Percentiles rank a stretch among this genome's conserved stretches.
Conservation (phyloP, 768 basidiomycete species). For the Termitomyces heimii region DNA sequence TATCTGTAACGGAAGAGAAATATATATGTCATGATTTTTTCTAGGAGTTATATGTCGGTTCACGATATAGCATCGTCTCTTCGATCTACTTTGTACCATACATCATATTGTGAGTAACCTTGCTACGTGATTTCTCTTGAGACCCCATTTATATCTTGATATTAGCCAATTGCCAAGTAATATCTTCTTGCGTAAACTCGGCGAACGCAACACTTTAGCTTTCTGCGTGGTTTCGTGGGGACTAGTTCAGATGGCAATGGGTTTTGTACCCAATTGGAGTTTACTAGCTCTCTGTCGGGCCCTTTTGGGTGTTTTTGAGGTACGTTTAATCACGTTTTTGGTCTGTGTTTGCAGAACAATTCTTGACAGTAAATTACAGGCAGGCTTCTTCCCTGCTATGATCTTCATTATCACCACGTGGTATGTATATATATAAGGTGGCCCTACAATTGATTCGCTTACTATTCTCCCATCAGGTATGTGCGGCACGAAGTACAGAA, state of each 20-base stretch:
- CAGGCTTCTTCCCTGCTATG: constrained; percentile 45
- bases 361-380: constrained; percentile 19
- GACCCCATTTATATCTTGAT: background rate
- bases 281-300: constrained; percentile 32
- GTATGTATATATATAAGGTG: constrained; percentile 17
- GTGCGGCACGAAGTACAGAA: constrained; percentile 46
- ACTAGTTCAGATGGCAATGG: constrained; percentile 38
- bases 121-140: background rate
- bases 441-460: background rate
- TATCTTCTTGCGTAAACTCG: constrained; percentile 34
- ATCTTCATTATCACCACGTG: constrained; percentile 46
- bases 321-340: constrained; percentile 5
- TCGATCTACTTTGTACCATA: constrained; percentile 44
- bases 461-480: constrained; percentile 31
- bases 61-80: constrained; percentile 40
- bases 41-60: constrained; percentile 31
- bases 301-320: constrained; percentile 39
- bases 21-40: background rate
- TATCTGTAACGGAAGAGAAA: background rate
- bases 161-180: constrained; percentile 40
- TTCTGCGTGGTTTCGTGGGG: constrained; percentile 42
- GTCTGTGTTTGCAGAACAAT: background rate
- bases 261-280: constrained; percentile 38
- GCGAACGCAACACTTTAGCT: constrained; percentile 33
- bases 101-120: constrained; percentile 33